phyloP scores from a whole-genome alignment of 352 stramenopile species.

The Pythium aphanidermatum region DNA sequence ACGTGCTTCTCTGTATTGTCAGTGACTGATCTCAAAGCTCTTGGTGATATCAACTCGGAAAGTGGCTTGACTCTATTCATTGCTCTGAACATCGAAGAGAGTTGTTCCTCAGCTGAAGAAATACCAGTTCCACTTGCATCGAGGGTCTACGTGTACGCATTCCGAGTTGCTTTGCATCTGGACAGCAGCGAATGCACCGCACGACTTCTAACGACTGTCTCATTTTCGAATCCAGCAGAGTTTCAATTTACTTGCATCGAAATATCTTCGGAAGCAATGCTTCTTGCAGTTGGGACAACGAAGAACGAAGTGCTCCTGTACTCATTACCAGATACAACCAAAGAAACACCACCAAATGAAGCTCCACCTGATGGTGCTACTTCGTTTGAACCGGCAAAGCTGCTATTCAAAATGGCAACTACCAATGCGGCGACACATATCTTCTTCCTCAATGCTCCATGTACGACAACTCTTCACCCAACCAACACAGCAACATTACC shows the following conservation, averaged over 20 bases:
- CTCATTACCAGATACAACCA: constrained; percentile 4
- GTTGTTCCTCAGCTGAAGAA: too few species aligned
- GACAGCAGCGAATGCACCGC: not conserved
- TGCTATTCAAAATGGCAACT: not conserved
- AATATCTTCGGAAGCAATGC: constrained; percentile 1
- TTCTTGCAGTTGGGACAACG: constrained; percentile 11
- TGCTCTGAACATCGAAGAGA: too few species aligned
- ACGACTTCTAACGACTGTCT: not conserved
- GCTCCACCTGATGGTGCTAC: not conserved
- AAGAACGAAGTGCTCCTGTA: constrained; percentile 10
- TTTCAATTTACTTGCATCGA: not conserved
- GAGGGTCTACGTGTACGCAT: constrained; percentile 17
- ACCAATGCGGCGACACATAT: not conserved
- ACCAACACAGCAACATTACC: not conserved
- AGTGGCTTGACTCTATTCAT: too few species aligned
- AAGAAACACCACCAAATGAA: not conserved
- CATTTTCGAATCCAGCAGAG: not conserved
- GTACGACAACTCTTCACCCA: not conserved
- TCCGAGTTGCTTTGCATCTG: not conserved
- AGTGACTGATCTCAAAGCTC: too few species aligned
- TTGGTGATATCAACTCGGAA: too few species aligned
- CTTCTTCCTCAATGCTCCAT: constrained; percentile 13
- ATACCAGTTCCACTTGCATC: too few species aligned
- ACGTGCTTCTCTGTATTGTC: too few species aligned
- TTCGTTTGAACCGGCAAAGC: not conserved